Evolutionary conservation across 1,139 yeast genomes (phyloP), one percentile per base, ranked within the genome.

Genomic region (Suzukiozyma palmioleophila): DNA sequence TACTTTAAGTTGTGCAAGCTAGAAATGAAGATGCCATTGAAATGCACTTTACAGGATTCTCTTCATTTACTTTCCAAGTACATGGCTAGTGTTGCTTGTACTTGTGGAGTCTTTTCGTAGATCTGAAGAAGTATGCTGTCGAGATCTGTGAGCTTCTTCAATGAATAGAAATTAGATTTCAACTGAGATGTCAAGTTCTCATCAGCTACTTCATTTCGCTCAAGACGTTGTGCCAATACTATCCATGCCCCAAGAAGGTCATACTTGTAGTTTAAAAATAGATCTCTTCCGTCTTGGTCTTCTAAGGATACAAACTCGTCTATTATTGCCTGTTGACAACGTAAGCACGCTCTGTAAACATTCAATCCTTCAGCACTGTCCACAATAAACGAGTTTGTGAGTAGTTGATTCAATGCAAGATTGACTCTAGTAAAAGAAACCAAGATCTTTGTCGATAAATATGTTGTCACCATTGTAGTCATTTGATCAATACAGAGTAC

Each of bases 211-310:
- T 38, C 50, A 39, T 22, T 38, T 39, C 16, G 33, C 8, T 26
- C 26, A 8, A 41, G 26, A n/a, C 47, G 34, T 15, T 39, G 40
- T 27, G 35, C n/a, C 3, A 51, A 22, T 1, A 62, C 48, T 2
- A 51, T 42, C 68, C 69, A 66, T 2, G 59, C 52, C 4, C 58
- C 69, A 27, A 66, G 39, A 6, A 66, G 53, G 45, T 70, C 76
- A 40, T 53, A 65, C 34, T 55, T 51, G 46, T 68, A 66, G n/a
- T 51, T 51, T 27, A 52, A 45, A 2, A 66, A 31, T 3, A 66
- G 44, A 3, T 35, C 37, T 4, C 39, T 32, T 2, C 56, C 59
- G 11, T 56, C 55, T 3, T 32, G 21, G 16, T 57, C 58, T 6
- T 45, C 49, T 1, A 43, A 31, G 3, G 36, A 29, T 8, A 41